Evolutionary conservation across 164 flowering plant species (phyloP).

Genomic region (Umbellularia californica): DNA sequence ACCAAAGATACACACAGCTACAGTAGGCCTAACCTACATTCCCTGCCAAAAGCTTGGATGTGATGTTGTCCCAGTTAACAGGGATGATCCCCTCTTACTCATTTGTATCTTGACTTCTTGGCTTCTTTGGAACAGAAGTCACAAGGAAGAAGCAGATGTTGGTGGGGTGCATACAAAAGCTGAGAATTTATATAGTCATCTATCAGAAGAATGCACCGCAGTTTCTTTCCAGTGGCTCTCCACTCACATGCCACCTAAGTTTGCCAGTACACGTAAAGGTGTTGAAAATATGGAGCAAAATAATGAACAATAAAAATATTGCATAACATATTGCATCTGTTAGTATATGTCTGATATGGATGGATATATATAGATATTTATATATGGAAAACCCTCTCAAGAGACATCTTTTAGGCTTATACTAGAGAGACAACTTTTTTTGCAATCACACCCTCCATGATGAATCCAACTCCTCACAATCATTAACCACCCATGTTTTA

Average conservation of each 20-base stretch:
- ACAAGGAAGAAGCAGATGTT: constrained; percentile 20
- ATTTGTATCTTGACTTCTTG: constrained; percentile 79
- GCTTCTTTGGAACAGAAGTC: constrained; percentile 42
- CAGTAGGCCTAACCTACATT: constrained; percentile 14
- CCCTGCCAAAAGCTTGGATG: constrained; percentile 13
- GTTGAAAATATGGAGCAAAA: constrained; percentile 14
- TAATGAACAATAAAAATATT: background rate
- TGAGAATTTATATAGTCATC: constrained; percentile 16
- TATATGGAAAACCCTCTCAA: too few relatives aligned
- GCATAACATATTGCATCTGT: too few relatives aligned
- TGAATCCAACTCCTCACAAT: too few relatives aligned
- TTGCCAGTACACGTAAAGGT: constrained; percentile 27
- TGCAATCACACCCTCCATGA: too few relatives aligned
- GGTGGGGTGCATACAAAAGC: constrained; percentile 6
- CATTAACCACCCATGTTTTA: too few relatives aligned
- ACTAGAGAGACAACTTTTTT: too few relatives aligned
- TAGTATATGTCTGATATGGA: too few relatives aligned
- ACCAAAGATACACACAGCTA: constrained; percentile 40
- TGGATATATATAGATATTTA: too few relatives aligned
- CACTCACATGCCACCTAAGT: constrained; percentile 81
- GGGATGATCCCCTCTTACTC: constrained; percentile 48
- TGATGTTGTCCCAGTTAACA: constrained; percentile 20
- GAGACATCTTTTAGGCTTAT: too few relatives aligned
- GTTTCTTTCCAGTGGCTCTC: constrained; percentile 93
- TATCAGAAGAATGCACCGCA: constrained; percentile 30